Evolutionary conservation across 805 yeast genomes (phyloP).

Genomic region (Pichia thaimueangensis): DNA sequence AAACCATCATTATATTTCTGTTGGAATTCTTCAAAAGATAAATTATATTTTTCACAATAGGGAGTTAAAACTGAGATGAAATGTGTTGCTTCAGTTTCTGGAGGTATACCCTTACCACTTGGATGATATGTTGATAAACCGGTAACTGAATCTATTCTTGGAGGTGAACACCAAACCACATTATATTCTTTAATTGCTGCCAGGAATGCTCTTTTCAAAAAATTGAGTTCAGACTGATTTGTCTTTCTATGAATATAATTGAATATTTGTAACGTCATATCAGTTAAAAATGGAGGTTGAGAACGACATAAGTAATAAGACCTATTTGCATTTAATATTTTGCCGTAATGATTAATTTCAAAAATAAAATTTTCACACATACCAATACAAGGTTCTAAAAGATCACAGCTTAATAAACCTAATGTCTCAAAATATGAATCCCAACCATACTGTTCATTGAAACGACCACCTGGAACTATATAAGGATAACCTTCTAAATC

Average conservation of each 20-base stretch:
- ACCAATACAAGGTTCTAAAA: slow-evolving; percentile 69
- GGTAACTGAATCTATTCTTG: slow-evolving; percentile 65
- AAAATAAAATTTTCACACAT: slow-evolving; percentile 90
- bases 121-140: slow-evolving; percentile 90
- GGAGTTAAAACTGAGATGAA: slow-evolving; percentile 67
- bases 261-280: slow-evolving; percentile 73
- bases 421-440: slow-evolving; percentile 90
- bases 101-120: slow-evolving; percentile 88
- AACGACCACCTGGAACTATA: slow-evolving; percentile 95
- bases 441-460: slow-evolving; percentile 97
- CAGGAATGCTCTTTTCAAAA: slow-evolving; percentile 54
- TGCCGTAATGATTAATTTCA: slow-evolving; percentile 86
- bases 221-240: slow-evolving; percentile 46
- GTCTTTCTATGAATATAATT: slow-evolving; percentile 38
- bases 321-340: slow-evolving; percentile 89
- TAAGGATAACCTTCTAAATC: slow-evolving; percentile 64
- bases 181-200: slow-evolving; percentile 87
- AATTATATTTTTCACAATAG: slow-evolving; percentile 55
- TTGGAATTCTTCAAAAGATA: slow-evolving; percentile 58
- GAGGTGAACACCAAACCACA: slow-evolving; percentile 69
- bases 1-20: slow-evolving; percentile 59
- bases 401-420: slow-evolving; percentile 66
- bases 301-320: slow-evolving; percentile 86
- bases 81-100: slow-evolving; percentile 91
- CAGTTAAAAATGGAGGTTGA: slow-evolving; percentile 95